These are phyloP conservation scores for Mortierella polycephala DNA, from an alignment of 371 early-diverging fungal species.

Conservation along the genomic window DNA sequence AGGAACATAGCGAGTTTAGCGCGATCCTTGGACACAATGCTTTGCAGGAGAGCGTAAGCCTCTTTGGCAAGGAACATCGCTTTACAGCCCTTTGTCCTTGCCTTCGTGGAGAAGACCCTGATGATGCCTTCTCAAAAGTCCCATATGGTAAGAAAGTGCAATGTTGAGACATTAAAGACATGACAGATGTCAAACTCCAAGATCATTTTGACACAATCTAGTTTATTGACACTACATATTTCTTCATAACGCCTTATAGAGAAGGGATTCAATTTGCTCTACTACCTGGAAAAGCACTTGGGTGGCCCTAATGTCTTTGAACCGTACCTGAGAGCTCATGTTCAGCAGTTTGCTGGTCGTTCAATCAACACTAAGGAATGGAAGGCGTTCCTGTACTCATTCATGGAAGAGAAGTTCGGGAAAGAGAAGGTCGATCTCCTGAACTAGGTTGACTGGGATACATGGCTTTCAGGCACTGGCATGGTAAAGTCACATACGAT, in stretches of 20 bases:
- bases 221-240: background rate
- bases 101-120: slow-evolving; percentile 89
- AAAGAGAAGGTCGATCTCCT: slow-evolving; percentile 73
- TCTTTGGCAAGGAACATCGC: slow-evolving; percentile 79
- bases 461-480: slow-evolving; percentile 88
- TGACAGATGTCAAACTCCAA: background rate
- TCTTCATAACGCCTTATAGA: slow-evolving; percentile 56
- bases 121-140: slow-evolving; percentile 92
- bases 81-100: slow-evolving; percentile 86
- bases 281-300: slow-evolving; percentile 88
- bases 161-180: background rate
- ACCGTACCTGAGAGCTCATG: slow-evolving; percentile 88
- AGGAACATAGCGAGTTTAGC: slow-evolving; percentile 85
- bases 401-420: slow-evolving; percentile 71
- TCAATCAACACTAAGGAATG: slow-evolving; percentile 92
- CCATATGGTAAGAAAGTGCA: slow-evolving; percentile 80
- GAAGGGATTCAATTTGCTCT: slow-evolving; percentile 95
- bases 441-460: slow-evolving; percentile 86
- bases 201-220: background rate
- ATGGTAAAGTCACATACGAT: slow-evolving; percentile 62
- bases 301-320: slow-evolving; percentile 91
- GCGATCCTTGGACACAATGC: slow-evolving; percentile 89
- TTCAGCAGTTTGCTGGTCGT: slow-evolving; percentile 85
- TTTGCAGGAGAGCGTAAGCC: slow-evolving; percentile 81
- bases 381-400: slow-evolving; percentile 83